Evolutionary conservation across 768 basidiomycete genomes (phyloP).

Genomic region (Arthromyces matolae): DNA sequence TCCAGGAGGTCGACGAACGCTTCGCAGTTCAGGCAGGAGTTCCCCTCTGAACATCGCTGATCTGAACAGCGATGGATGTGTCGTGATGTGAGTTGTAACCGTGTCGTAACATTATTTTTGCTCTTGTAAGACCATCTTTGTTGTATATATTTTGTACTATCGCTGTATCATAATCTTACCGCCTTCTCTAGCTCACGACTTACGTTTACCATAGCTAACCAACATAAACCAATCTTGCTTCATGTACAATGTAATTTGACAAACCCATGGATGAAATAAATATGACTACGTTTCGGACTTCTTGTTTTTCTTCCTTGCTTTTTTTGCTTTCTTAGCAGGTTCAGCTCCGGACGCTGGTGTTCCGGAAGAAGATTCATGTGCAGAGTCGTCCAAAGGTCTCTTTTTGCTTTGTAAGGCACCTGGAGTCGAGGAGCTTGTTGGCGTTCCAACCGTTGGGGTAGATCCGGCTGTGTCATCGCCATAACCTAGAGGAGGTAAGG

Average conservation of each 20-base stretch:
- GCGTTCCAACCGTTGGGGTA: background rate
- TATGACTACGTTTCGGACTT: conserved; percentile 13
- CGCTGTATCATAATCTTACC: too few species aligned
- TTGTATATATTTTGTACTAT: conserved; percentile 14
- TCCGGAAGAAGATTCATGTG: conserved; percentile 7
- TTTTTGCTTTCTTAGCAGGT: conserved; percentile 25
- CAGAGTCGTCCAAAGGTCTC: conserved; percentile 4
- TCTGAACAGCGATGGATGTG: conserved; percentile 58
- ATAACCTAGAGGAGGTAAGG: conserved; percentile 26
- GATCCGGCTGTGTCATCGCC: conserved; percentile 25
- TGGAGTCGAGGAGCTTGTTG: conserved; percentile 1
- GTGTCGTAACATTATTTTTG: background rate
- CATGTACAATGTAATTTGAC: conserved; percentile 3
- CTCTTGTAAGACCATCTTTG: conserved; percentile 5
- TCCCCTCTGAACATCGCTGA: conserved; percentile 47
- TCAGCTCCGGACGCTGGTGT: conserved; percentile 8
- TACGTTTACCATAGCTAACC: too few species aligned
- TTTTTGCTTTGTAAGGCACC: conserved; percentile 14
- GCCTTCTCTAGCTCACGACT: too few species aligned
- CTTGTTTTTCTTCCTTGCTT: conserved; percentile 32
- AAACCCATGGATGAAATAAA: background rate
- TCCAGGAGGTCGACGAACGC: conserved; percentile 39
- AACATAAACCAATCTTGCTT: conserved; percentile 4
- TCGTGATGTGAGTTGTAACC: conserved; percentile 73
- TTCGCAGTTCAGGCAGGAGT: conserved; percentile 36